Evolutionary conservation across 2,329 filamentous ascomycete species (phyloP).

Genomic region (Rhinocladiella mackenziei): DNA sequence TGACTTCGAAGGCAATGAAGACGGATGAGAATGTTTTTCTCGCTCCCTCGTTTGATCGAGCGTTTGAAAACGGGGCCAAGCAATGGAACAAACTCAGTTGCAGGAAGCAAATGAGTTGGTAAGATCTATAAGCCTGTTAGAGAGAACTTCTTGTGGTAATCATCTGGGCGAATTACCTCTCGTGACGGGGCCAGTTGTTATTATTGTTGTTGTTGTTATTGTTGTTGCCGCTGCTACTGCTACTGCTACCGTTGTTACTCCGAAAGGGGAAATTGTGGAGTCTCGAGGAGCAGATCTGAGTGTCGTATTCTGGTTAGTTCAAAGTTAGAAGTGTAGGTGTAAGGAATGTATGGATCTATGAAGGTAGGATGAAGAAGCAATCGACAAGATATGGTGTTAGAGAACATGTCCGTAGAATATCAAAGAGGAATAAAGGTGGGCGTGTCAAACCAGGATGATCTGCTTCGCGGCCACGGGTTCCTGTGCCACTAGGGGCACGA

Average conservation of each 20-base stretch:
- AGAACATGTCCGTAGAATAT: slow-evolving; percentile 1
- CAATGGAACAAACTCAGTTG: not conserved
- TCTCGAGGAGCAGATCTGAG: slow-evolving; percentile 4
- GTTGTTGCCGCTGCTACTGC: slow-evolving; percentile 17
- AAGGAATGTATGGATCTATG: slow-evolving; percentile 22
- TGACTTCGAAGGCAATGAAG: slow-evolving; percentile 13
- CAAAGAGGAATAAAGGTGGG: slow-evolving; percentile 6
- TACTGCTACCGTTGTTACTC: slow-evolving; percentile 9
- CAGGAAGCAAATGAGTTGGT: slow-evolving; percentile 3
- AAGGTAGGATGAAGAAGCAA: slow-evolving; percentile 8
- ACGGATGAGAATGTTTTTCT: slow-evolving; percentile 14
- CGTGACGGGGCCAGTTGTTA: slow-evolving; percentile 21
- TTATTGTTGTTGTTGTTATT: slow-evolving; percentile 13
- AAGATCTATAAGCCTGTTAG: slow-evolving; percentile 1
- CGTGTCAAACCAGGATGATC: slow-evolving; percentile 21
- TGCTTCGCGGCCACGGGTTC: slow-evolving; percentile 19
- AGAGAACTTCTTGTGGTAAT: not conserved
- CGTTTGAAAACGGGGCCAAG: not conserved
- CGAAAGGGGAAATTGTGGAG: slow-evolving; percentile 5
- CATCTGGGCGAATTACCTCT: slow-evolving; percentile 10
- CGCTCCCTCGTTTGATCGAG: slow-evolving; percentile 11
- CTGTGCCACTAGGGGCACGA: slow-evolving; percentile 18
- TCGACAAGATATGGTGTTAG: slow-evolving; percentile 1
- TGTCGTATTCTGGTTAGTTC: slow-evolving; percentile 9
- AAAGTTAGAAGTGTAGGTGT: slow-evolving; percentile 18